Percentiles rank a stretch among this genome's conserved stretches.
These are phyloP conservation scores for Boechera stricta DNA, from an alignment of 345 rosid genomes.

Conservation along the genomic window DNA sequence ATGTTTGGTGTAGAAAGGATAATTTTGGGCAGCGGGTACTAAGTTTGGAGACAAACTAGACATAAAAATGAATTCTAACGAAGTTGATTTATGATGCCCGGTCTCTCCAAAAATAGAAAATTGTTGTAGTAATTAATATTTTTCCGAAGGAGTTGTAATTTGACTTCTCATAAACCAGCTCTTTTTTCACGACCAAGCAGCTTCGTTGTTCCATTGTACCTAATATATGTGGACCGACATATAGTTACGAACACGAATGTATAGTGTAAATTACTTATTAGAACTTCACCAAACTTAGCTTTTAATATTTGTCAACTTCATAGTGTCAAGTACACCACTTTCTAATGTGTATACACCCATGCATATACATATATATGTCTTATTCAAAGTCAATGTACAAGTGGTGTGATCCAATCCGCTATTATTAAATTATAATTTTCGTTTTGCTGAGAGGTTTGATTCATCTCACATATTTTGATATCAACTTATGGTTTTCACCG, in stretches of 20 bases:
- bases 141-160: conserved; percentile 27
- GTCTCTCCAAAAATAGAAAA: conserved; percentile 36
- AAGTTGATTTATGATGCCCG: conserved; percentile 23
- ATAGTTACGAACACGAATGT: conserved; percentile 35
- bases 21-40: conserved; percentile 6
- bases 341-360: background rate
- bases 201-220: conserved; percentile 46
- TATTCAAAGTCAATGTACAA: conserved; percentile 33
- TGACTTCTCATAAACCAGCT: conserved; percentile 36
- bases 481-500: conserved; percentile 1
- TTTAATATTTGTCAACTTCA: conserved; percentile 40
- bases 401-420: conserved; percentile 11
- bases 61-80: background rate
- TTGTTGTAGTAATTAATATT: background rate
- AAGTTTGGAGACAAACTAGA: conserved; percentile 15
- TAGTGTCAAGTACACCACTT: conserved; percentile 45
- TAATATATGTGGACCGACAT: conserved; percentile 47
- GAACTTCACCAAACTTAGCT: conserved; percentile 45
- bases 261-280: conserved; percentile 32
- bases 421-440: background rate
- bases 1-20: background rate
- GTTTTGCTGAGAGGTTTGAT: conserved; percentile 1
- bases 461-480: background rate
- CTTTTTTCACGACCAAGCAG: conserved; percentile 44
- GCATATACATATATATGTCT: conserved; percentile 6